A percentile compares a stretch with the other conserved stretches of the same genome.
These are phyloP conservation scores for Phoma herbarum DNA, from an alignment of 2,329 filamentous ascomycete genomes.

Conservation along the genomic window DNA sequence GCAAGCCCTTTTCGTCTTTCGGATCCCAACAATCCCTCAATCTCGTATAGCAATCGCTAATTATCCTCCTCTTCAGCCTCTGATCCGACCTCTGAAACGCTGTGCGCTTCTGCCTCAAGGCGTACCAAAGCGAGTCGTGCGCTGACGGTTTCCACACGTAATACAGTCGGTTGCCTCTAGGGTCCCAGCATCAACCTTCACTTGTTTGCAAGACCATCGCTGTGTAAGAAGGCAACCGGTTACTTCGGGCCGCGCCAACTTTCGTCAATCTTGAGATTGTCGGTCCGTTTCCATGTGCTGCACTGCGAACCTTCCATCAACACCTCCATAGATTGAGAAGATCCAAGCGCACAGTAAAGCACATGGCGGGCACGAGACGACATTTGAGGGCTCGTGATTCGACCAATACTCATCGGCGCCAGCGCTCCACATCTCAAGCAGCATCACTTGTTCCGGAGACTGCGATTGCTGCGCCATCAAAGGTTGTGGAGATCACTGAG, in stretches of 20 bases:
- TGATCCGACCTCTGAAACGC: conserved; percentile 8
- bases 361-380: conserved; percentile 38
- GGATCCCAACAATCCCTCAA: conserved; percentile 22
- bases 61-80: conserved; percentile 8
- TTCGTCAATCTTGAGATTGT: conserved; percentile 4
- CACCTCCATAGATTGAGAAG: neutral
- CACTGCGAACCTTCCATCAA: conserved; percentile 3
- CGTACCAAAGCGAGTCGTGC: neutral
- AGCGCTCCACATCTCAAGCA: conserved; percentile 23
- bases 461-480: conserved; percentile 6
- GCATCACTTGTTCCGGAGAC: conserved; percentile 16
- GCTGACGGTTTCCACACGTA: conserved; percentile 10
- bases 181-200: neutral
- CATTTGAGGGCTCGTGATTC: conserved; percentile 35
- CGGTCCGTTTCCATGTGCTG: conserved; percentile 20
- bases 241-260: conserved; percentile 4
- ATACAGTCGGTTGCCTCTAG: neutral
- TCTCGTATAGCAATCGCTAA: conserved; percentile 17
- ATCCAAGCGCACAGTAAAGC: conserved; percentile 3
- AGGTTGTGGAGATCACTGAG: conserved; percentile 20
- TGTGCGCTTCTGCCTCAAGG: conserved; percentile 1
- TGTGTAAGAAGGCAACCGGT: neutral
- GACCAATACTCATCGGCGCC: conserved; percentile 20
- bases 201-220: neutral
- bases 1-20: conserved; percentile 18